Evolutionary conservation across 345 rosid species (phyloP).

Genomic region (Euphorbia lathyris): DNA sequence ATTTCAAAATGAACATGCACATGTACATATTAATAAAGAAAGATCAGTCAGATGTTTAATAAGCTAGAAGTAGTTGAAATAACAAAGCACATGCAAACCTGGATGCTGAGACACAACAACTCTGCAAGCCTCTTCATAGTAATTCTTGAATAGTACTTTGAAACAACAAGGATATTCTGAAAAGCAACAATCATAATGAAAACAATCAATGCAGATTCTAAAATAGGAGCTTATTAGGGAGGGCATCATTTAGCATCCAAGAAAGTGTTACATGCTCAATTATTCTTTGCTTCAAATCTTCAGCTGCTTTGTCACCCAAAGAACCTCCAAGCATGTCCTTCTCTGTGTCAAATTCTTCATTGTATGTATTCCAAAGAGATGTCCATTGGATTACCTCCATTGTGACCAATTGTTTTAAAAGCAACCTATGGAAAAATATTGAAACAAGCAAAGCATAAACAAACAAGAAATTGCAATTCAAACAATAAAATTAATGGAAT

Average conservation of each 20-base stretch:
- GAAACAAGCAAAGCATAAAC: conserved; percentile 1
- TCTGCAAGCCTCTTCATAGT: conserved; percentile 85
- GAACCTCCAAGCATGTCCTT: conserved; percentile 81
- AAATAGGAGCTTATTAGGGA: background rate
- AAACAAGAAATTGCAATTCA: background rate
- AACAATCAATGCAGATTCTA: conserved; percentile 4
- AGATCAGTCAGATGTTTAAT: background rate
- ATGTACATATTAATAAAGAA: background rate
- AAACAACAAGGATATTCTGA: conserved; percentile 97
- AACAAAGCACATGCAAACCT: conserved; percentile 35
- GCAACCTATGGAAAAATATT: conserved; percentile 44
- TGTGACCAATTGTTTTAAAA: conserved; percentile 83
- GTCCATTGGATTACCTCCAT: conserved; percentile 99
- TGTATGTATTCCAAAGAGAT: conserved; percentile 76
- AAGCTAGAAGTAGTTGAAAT: background rate
- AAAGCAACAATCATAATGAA: conserved; percentile 18
- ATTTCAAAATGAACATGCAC: background rate
- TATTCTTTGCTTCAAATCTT: conserved; percentile 82
- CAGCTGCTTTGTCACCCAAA: conserved; percentile 89
- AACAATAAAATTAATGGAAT: background rate
- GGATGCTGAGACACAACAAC: conserved; percentile 74
- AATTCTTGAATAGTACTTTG: conserved; percentile 90
- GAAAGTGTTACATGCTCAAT: conserved; percentile 72
- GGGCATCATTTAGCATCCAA: background rate
- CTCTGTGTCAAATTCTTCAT: conserved; percentile 86